Conservation (phyloP, 805 yeast genomes). For the Metschnikowia chrysomelidarum region DNA sequence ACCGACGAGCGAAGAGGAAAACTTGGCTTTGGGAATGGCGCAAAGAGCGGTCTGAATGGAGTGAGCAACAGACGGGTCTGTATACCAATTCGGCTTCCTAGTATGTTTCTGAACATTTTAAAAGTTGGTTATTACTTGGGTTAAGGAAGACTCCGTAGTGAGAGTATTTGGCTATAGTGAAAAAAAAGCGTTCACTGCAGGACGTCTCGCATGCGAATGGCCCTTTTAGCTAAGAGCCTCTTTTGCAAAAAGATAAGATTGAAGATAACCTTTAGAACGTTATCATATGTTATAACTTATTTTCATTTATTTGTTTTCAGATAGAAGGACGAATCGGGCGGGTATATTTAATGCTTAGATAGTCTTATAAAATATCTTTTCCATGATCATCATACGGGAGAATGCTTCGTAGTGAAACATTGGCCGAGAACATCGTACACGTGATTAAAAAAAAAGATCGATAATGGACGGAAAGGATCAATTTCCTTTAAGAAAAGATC, state of each 20-base stretch:
- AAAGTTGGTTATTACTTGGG: too few relatives aligned
- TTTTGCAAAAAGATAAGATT: constrained; percentile 2
- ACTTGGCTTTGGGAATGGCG: constrained; percentile 6
- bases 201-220: background rate
- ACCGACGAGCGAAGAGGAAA: constrained; percentile 3
- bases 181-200: constrained; percentile 9
- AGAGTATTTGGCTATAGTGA: constrained; percentile 2
- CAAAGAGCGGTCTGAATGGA: constrained; percentile 5
- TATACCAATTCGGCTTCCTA: constrained; percentile 11
- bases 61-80: constrained; percentile 5
- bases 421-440: too few relatives aligned
- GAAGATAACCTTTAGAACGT: background rate
- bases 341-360: too few relatives aligned
- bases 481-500: too few relatives aligned
- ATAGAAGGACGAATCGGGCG: too few relatives aligned
- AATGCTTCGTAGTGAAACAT: too few relatives aligned
- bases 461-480: too few relatives aligned
- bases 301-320: too few relatives aligned
- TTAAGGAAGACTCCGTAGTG: background rate
- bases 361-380: too few relatives aligned
- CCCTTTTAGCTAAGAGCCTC: background rate
- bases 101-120: constrained; percentile 17
- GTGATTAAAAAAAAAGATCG: too few relatives aligned
- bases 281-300: too few relatives aligned
- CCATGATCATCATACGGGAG: too few relatives aligned